Evolutionary conservation across 176 grass and related monocot genomes (phyloP).

Genomic region (Lolium multiflorum): DNA sequence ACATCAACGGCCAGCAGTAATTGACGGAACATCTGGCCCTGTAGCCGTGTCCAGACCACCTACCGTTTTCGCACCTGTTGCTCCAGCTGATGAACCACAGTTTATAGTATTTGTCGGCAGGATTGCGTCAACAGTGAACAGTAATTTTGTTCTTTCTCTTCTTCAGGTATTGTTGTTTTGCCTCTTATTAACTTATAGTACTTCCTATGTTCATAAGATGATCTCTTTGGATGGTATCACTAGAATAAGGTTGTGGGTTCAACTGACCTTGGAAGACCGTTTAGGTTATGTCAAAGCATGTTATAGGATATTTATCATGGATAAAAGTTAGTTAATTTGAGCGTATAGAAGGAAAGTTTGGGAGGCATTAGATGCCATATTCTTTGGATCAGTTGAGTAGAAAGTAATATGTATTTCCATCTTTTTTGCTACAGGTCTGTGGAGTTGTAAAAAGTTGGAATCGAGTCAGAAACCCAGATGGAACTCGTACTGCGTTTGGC

Average conservation of each 20-base stretch:
- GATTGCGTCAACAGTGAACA: conserved; percentile 62
- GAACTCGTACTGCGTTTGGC: conserved; percentile 70
- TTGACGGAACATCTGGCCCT: conserved; percentile 45
- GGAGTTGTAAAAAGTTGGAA: conserved; percentile 87
- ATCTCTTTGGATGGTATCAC: neutral
- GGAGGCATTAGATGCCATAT: conserved; percentile 14
- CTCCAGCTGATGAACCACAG: conserved; percentile 57
- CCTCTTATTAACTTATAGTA: neutral
- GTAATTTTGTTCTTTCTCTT: conserved; percentile 75
- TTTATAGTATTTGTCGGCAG: conserved; percentile 71
- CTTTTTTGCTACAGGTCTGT: conserved; percentile 58
- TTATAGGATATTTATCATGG: conserved; percentile 13
- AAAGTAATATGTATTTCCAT: conserved; percentile 18
- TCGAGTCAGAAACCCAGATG: conserved; percentile 73
- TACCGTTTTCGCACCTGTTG: conserved; percentile 13
- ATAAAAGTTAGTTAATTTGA: conserved; percentile 2
- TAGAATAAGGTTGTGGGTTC: neutral
- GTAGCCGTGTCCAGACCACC: conserved; percentile 33
- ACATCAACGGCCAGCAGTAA: conserved; percentile 42
- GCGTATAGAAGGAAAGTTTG: neutral
- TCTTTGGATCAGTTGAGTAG: neutral
- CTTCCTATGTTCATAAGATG: conserved; percentile 11
- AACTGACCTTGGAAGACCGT: neutral
- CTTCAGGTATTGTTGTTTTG: conserved; percentile 51
- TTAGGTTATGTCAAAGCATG: neutral